A percentile compares a stretch with the other conserved stretches of the same genome.
Conservation (phyloP, 352 stramenopile genomes). For the Pythium diclinum region DNA sequence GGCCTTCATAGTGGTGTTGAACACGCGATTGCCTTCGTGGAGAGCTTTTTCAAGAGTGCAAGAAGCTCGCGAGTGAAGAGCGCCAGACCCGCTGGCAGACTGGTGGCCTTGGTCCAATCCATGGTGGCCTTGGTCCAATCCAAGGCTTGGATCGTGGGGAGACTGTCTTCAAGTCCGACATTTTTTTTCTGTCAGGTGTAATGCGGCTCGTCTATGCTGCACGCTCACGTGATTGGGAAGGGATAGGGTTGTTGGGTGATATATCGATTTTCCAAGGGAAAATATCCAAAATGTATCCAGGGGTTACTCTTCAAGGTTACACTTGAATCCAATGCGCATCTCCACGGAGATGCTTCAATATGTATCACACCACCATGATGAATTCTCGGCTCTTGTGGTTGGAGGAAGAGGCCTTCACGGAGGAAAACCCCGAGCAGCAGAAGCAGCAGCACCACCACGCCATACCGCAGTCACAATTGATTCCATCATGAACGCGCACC, state of each 20-base stretch:
- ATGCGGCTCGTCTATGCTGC: not conserved
- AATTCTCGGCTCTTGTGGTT: no score
- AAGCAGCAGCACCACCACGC: not conserved
- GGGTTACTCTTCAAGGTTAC: not conserved
- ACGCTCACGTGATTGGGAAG: not conserved
- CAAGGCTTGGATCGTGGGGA: not conserved
- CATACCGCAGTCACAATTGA: not conserved
- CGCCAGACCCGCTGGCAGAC: not conserved
- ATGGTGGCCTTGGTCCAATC: no score
- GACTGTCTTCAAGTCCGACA: not conserved
- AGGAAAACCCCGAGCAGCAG: no score
- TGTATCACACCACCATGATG: no score
- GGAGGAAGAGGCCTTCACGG: no score
- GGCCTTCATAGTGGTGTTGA: conserved; percentile 12
- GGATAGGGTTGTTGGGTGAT: not conserved
- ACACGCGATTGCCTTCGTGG: not conserved
- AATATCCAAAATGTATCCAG: not conserved
- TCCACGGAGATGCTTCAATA: not conserved
- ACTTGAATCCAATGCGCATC: no score
- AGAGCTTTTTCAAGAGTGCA: not conserved
- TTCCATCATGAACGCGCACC: not conserved
- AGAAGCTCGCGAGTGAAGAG: not conserved
- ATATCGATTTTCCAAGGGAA: not conserved
- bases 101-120: no score
- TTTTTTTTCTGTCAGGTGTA: not conserved